phyloP scores from a whole-genome alignment of 2,329 filamentous ascomycete genomes.

The Penicillium sp. region DNA sequence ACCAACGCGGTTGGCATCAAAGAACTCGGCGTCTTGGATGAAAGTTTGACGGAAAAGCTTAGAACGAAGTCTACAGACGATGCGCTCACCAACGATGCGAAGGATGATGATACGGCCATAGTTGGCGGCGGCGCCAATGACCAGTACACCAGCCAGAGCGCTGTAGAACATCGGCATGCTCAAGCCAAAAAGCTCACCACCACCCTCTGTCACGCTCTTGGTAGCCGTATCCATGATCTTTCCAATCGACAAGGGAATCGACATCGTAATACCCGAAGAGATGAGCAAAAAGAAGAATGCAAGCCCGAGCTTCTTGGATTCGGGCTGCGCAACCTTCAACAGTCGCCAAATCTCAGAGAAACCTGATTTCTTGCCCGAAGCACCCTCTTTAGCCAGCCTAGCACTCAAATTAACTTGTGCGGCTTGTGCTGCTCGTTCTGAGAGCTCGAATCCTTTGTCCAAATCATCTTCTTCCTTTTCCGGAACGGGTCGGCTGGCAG shows the following conservation, averaged over 20 bases:
- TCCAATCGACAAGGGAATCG: constrained; percentile 93
- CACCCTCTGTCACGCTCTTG: constrained; percentile 65
- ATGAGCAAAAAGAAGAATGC: constrained; percentile 85
- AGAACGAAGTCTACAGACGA: constrained; percentile 85
- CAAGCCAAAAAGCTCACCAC: constrained; percentile 73
- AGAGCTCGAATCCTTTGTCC: constrained; percentile 65
- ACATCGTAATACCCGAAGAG: constrained; percentile 92
- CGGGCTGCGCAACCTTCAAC: constrained; percentile 84
- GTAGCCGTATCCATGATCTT: constrained; percentile 92
- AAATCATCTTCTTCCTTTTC: constrained; percentile 53
- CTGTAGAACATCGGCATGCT: constrained; percentile 86
- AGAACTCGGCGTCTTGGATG: constrained; percentile 97
- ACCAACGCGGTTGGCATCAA: constrained; percentile 94
- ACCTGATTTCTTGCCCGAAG: constrained; percentile 57
- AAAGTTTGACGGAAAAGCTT: constrained; percentile 90
- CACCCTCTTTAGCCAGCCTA: constrained; percentile 78
- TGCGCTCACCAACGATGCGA: constrained; percentile 89
- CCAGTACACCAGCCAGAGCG: constrained; percentile 73
- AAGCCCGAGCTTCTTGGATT: constrained; percentile 71
- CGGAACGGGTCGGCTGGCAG: constrained; percentile 35
- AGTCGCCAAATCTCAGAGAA: constrained; percentile 79
- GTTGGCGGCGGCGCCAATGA: constrained; percentile 83
- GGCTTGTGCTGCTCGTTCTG: constrained; percentile 82
- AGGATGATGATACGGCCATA: constrained; percentile 92
- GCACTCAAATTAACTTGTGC: constrained; percentile 88